These are phyloP conservation scores for Boehmeria nivea DNA, from an alignment of 306 rosid species.

Conservation along the genomic window DNA sequence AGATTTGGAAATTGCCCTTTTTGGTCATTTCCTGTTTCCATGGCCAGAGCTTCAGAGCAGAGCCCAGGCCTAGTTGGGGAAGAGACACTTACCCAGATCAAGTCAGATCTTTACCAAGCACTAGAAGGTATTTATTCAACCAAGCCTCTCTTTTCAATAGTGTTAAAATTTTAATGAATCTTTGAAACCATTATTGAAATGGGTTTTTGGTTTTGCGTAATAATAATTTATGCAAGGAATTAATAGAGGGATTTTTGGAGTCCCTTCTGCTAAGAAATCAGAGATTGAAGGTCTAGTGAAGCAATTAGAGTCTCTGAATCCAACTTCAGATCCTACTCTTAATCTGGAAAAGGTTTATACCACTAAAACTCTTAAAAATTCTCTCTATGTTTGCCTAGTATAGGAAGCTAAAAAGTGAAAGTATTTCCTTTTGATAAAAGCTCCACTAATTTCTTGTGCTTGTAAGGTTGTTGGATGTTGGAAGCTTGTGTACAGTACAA, in stretches of 20 bases:
- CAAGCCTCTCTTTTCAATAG: no score
- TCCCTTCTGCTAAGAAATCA: conserved; percentile 58
- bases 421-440: not conserved
- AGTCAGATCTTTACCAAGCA: conserved; percentile 45
- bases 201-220: conserved; percentile 14
- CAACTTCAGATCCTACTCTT: conserved; percentile 62
- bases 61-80: conserved; percentile 40
- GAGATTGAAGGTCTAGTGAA: conserved; percentile 63
- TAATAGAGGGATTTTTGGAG: conserved; percentile 77
- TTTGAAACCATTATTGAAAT: conserved; percentile 20
- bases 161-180: no score
- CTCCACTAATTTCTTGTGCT: not conserved
- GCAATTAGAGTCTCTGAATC: conserved; percentile 63
- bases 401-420: no score
- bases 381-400: no score
- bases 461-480: conserved; percentile 64
- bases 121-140: conserved; percentile 57
- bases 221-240: conserved; percentile 55
- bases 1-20: conserved; percentile 37
- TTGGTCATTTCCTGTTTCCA: conserved; percentile 35
- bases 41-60: conserved; percentile 38
- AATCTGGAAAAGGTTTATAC: conserved; percentile 52
- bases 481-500: conserved; percentile 77
- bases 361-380: not conserved
- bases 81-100: conserved; percentile 43